Conservation (phyloP, 2,329 filamentous ascomycete genomes). For the Coniochaeta sp. region DNA sequence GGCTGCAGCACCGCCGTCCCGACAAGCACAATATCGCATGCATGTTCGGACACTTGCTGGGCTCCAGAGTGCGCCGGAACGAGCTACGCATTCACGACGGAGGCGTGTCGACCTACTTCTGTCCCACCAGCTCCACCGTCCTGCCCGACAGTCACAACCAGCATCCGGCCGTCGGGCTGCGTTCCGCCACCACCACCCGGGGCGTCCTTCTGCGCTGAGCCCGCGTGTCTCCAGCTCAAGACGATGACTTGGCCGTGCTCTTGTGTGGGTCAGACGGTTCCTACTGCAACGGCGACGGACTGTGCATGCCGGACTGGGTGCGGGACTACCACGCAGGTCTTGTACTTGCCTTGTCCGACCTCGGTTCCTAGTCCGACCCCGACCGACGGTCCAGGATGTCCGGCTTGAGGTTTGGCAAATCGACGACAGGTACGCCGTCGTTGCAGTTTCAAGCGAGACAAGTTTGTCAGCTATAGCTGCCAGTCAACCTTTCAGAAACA, state of each 20-base stretch:
- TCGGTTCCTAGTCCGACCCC: background rate
- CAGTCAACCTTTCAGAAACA: too few relatives aligned
- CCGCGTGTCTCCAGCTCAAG: background rate
- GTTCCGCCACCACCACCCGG: slow-evolving; percentile 1
- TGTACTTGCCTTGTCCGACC: slow-evolving; percentile 5
- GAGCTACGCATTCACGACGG: background rate
- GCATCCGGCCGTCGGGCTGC: slow-evolving; percentile 1
- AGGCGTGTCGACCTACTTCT: background rate
- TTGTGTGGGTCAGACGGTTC: slow-evolving; percentile 2
- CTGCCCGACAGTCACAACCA: slow-evolving; percentile 4
- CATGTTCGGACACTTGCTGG: background rate
- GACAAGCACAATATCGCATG: background rate
- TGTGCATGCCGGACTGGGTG: slow-evolving; percentile 9
- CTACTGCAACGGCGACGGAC: slow-evolving; percentile 2
- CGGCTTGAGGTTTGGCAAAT: background rate
- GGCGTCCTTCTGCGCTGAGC: slow-evolving; percentile 1
- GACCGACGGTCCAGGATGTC: background rate
- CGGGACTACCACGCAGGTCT: slow-evolving; percentile 3
- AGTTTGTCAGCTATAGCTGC: too few relatives aligned
- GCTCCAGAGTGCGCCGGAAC: background rate
- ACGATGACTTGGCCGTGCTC: slow-evolving; percentile 5
- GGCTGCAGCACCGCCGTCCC: background rate
- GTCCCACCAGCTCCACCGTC: background rate
- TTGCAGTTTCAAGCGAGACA: too few relatives aligned
- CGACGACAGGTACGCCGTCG: too few relatives aligned